A percentile compares a stretch with the other conserved stretches of the same genome.
phyloP scores from a whole-genome alignment of 2,329 filamentous ascomycete species.

The Fusarium miscanthi region DNA sequence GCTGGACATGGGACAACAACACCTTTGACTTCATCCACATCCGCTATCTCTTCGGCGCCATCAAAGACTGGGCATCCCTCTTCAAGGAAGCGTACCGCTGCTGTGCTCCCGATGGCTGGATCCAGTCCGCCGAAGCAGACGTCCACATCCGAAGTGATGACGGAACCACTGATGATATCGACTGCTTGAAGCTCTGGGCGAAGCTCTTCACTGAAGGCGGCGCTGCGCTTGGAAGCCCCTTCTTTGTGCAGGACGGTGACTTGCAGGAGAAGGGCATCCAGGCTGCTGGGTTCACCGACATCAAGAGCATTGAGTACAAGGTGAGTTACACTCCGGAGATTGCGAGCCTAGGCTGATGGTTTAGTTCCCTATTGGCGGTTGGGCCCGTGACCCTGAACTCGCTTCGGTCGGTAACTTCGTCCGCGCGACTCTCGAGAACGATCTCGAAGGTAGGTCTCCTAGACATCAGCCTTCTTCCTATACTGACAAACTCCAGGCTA shows the following conservation, averaged over 20 bases:
- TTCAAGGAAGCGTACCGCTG: conserved; percentile 36
- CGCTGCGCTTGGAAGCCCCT: conserved; percentile 15
- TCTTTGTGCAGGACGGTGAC: conserved; percentile 27
- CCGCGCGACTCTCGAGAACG: conserved; percentile 37
- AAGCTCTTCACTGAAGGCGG: conserved; percentile 35
- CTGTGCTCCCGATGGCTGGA: conserved; percentile 31
- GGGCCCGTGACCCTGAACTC: conserved; percentile 29
- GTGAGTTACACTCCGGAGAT: not conserved
- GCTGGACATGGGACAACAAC: conserved; percentile 34
- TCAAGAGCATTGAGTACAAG: conserved; percentile 36
- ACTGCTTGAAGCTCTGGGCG: conserved; percentile 23
- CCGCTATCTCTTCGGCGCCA: conserved; percentile 40
- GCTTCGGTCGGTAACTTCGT: conserved; percentile 36
- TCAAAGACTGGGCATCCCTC: conserved; percentile 24
- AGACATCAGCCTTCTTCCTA: rapidly evolving
- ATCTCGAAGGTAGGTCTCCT: conserved; percentile 26
- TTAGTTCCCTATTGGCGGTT: conserved; percentile 39
- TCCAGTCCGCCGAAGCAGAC: conserved; percentile 36
- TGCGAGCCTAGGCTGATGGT: not conserved
- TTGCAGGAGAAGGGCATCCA: conserved; percentile 29
- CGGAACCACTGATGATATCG: conserved; percentile 27
- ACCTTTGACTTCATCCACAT: conserved; percentile 40
- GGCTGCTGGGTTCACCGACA: conserved; percentile 35
- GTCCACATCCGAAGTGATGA: conserved; percentile 38
- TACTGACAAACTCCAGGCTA: conserved; percentile 17